Evolutionary conservation across 2,329 filamentous ascomycete species (phyloP).

Genomic region (Juglanconis sp.): DNA sequence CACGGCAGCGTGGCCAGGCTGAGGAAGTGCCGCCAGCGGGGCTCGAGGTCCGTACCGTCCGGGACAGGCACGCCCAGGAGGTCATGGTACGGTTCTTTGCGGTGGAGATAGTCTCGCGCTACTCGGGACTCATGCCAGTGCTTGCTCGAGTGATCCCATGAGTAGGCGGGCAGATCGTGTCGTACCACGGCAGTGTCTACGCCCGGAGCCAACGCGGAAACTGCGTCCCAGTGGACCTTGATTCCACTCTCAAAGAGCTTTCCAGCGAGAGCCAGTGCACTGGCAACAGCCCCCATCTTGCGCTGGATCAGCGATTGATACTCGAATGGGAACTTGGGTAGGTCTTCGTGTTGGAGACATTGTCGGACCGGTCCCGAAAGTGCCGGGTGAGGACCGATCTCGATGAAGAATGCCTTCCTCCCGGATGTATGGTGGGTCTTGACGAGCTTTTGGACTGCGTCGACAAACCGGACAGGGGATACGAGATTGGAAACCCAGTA

Average conservation of each 20-base stretch:
- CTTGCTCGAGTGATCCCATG: constrained; percentile 41
- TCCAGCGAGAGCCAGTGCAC: constrained; percentile 41
- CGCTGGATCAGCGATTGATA: constrained; percentile 47
- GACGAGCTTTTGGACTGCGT: not conserved
- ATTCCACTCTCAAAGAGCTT: constrained; percentile 43
- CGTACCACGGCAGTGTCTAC: not conserved
- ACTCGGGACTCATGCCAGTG: constrained; percentile 38
- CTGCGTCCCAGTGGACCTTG: constrained; percentile 38
- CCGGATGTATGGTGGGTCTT: not conserved
- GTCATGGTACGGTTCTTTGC: constrained; percentile 35
- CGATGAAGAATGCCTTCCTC: constrained; percentile 22
- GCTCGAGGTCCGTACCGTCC: constrained; percentile 19
- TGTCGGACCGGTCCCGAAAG: constrained; percentile 28
- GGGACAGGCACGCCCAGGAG: constrained; percentile 33
- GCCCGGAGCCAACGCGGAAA: constrained; percentile 20
- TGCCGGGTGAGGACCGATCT: constrained; percentile 28
- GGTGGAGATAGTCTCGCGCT: constrained; percentile 31
- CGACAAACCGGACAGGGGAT: not conserved
- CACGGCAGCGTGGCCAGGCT: constrained; percentile 30
- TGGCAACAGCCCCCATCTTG: constrained; percentile 46
- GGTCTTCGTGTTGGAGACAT: not conserved
- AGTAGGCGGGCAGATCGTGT: constrained; percentile 39
- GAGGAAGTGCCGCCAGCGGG: constrained; percentile 17
- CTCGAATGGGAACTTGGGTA: not conserved
- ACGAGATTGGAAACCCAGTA: constrained; percentile 8